Evolutionary conservation across 2,329 filamentous ascomycete genomes (phyloP), one percentile per base, ranked within the genome.

Genomic region (Aspergillus nomiae): DNA sequence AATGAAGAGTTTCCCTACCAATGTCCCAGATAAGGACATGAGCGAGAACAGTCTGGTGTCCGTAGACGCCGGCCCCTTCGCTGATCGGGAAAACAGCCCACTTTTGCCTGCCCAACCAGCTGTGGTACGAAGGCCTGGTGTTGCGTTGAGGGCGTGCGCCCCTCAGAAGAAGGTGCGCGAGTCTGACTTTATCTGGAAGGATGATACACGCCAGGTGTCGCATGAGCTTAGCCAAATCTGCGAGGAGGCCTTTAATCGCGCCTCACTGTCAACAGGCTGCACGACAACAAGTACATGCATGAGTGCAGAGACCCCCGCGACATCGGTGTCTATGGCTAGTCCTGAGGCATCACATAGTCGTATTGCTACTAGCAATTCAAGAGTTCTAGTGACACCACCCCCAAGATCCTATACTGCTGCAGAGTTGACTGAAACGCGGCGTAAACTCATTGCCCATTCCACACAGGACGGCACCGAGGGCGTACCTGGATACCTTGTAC

Each of bases 191-290:
- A 81, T 82, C 55, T 89, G 88, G 77, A 89, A 87, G 69, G 92
- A 93, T 63, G 94, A 97, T 74, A 86, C 95, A 59, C 86, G 92
- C 8, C 90, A 94, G 70, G 90, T 96, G 62, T 96, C 92, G 69
- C 87, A 87, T 70, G 92, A 92, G 70, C 89, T 97, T 65, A 92
- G 92, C 56, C 92, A 92, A 76, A 92, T 95, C 63, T 96, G 94
- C 72, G 94, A 98, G 72, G 92, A 95, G 71, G 94, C 94, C 1
- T 97, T 98, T 81, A 94, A 92, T 73, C 88, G 90, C 69, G 84
- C 81, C 60, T 89, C 84, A 0, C 77, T 85, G 26, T 82, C 85
- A 2, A 86, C 82, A 57, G 76, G 73, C 30, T 79, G 79, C 4
- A 84, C 82, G 0, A 79, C 82, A 1, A 79, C 80, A 10, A 79